phyloP scores from a whole-genome alignment of 2,329 filamentous ascomycete genomes.

The Phaeosphaeria sp. region DNA sequence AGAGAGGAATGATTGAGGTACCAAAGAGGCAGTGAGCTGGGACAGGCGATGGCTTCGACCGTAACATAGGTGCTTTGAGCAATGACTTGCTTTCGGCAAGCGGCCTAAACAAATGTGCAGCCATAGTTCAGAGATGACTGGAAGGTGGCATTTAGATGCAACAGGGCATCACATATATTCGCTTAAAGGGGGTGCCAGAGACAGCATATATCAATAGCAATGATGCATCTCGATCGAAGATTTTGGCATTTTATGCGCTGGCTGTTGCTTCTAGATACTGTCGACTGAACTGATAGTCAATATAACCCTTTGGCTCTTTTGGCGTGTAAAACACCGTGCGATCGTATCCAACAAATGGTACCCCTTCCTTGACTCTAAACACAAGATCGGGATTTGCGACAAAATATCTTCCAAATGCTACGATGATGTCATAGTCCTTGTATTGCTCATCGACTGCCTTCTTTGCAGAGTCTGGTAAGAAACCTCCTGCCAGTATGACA shows the following conservation, averaged over 20 bases:
- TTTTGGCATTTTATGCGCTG: background rate
- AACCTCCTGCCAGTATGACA: conserved; percentile 48
- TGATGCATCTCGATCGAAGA: background rate
- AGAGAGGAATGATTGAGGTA: conserved; percentile 48
- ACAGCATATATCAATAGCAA: background rate
- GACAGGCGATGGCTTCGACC: background rate
- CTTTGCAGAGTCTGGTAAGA: conserved; percentile 42
- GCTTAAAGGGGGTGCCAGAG: background rate
- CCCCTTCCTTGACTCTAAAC: conserved; percentile 50
- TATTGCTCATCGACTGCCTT: conserved; percentile 48
- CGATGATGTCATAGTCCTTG: conserved; percentile 47
- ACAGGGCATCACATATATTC: background rate
- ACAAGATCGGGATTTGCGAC: conserved; percentile 57
- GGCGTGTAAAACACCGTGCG: conserved; percentile 52
- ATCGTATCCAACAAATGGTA: conserved; percentile 52
- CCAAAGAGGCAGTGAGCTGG: conserved; percentile 16
- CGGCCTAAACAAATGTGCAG: background rate
- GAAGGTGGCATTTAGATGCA: background rate
- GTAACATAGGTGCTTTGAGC: background rate
- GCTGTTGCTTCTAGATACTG: conserved; percentile 1
- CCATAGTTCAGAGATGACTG: background rate
- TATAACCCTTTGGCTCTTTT: conserved; percentile 41
- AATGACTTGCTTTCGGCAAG: background rate
- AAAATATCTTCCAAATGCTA: conserved; percentile 56
- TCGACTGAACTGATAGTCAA: conserved; percentile 37